Conservation (phyloP, 805 yeast species). For the Nakazawaea populi region DNA sequence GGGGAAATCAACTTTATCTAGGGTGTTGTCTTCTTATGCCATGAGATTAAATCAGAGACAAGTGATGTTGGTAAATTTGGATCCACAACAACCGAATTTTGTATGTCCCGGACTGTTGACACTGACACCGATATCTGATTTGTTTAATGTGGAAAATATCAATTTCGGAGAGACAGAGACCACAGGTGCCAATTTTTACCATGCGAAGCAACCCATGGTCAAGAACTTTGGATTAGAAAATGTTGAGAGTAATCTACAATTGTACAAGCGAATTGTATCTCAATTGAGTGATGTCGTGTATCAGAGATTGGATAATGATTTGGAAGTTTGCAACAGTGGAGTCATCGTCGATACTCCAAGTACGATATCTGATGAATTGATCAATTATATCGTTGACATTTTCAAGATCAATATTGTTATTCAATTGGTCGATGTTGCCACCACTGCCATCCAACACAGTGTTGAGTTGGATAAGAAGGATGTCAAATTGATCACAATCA, state of each 20-base stretch:
- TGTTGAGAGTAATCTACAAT: conserved; percentile 48
- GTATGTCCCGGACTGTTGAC: conserved; percentile 75
- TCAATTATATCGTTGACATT: conserved; percentile 52
- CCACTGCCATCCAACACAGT: too few relatives aligned
- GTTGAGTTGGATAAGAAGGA: conserved; percentile 17
- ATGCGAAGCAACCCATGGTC: conserved; percentile 87
- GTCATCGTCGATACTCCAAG: conserved; percentile 68
- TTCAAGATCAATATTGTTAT: conserved; percentile 56
- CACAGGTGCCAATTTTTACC: conserved; percentile 69
- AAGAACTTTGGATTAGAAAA: conserved; percentile 70
- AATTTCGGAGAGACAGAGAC: conserved; percentile 76
- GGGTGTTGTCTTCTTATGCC: conserved; percentile 70
- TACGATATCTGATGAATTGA: conserved; percentile 33
- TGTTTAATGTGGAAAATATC: conserved; percentile 64
- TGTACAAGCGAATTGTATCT: conserved; percentile 44
- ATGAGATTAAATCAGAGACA: conserved; percentile 50
- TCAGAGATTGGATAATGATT: conserved; percentile 45
- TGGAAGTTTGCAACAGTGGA: conserved; percentile 42
- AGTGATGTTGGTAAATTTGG: conserved; percentile 74
- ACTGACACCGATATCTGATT: conserved; percentile 79
- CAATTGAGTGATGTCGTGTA: conserved; percentile 33
- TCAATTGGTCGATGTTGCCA: conserved; percentile 39
- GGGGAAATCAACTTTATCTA: conserved; percentile 77
- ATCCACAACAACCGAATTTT: conserved; percentile 53
- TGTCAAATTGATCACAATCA: conserved; percentile 51